Evolutionary conservation across 306 rosid species (phyloP).

Genomic region (Prunus mira): DNA sequence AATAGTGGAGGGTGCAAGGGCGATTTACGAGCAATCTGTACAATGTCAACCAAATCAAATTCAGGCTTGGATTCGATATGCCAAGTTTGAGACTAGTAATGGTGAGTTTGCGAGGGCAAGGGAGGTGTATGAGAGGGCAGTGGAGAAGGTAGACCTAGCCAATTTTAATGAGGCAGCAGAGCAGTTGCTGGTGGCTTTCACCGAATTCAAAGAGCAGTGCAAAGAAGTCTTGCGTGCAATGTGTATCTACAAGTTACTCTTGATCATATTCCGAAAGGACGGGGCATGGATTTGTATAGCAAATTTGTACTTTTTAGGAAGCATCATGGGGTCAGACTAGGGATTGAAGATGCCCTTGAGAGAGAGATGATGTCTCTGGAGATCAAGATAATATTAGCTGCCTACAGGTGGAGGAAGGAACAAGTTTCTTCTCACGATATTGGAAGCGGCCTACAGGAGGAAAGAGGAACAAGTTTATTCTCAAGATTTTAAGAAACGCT

Average conservation of each 20-base stretch:
- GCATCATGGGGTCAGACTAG: constrained; percentile 65
- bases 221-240: constrained; percentile 68
- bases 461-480: too few relatives aligned
- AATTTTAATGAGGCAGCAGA: constrained; percentile 62
- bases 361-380: constrained; percentile 54
- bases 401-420: neutral
- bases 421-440: too few relatives aligned
- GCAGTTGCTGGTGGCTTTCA: constrained; percentile 59
- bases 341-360: constrained; percentile 76
- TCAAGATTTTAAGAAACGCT: too few relatives aligned
- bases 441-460: too few relatives aligned
- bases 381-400: neutral
- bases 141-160: constrained; percentile 48
- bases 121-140: constrained; percentile 60
- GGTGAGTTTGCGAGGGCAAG: constrained; percentile 53
- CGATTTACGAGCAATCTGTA: constrained; percentile 56
- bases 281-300: constrained; percentile 58
- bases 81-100: constrained; percentile 80
- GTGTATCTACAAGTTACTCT: constrained; percentile 62
- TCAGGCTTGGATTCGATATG: constrained; percentile 66
- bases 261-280: constrained; percentile 69
- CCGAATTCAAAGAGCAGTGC: constrained; percentile 73
- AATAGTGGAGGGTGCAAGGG: constrained; percentile 54
- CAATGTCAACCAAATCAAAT: constrained; percentile 56
- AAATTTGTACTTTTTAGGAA: constrained; percentile 73